Conservation (phyloP, 441 rosid genomes). For the Eutrema salsugineum region DNA sequence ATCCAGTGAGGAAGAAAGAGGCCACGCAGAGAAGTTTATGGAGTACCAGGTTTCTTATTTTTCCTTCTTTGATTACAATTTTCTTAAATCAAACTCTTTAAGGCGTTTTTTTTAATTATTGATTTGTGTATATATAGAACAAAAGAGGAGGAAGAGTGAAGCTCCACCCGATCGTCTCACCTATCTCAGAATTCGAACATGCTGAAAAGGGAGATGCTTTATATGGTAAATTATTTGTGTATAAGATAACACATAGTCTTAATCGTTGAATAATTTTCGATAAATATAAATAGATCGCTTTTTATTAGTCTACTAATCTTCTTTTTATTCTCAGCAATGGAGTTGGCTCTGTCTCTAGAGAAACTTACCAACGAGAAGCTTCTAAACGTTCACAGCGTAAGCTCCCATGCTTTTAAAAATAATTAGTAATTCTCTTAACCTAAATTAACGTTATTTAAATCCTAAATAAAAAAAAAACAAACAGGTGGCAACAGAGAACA, state of each 20-base stretch:
- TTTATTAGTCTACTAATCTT: too few relatives aligned
- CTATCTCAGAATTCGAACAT: slow-evolving; percentile 81
- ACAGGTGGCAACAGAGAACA: slow-evolving; percentile 58
- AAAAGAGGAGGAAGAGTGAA: slow-evolving; percentile 85
- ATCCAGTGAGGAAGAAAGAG: slow-evolving; percentile 93
- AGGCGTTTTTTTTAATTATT: not conserved
- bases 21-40: slow-evolving; percentile 89
- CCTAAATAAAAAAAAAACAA: not conserved
- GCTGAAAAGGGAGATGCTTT: slow-evolving; percentile 95
- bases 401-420: not conserved
- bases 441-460: not conserved
- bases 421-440: not conserved
- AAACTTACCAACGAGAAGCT: slow-evolving; percentile 79
- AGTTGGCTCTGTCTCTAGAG: slow-evolving; percentile 70
- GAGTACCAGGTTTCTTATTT: slow-evolving; percentile 69
- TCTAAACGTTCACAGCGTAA: slow-evolving; percentile 54
- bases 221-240: slow-evolving; percentile 56
- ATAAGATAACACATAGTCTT: not conserved
- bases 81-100: too few relatives aligned
- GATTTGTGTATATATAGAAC: slow-evolving; percentile 38
- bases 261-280: not conserved
- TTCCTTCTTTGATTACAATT: too few relatives aligned
- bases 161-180: slow-evolving; percentile 62
- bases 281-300: not conserved
- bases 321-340: slow-evolving; percentile 54